Evolutionary conservation across 352 stramenopile species (phyloP), one percentile per base, ranked within the genome.

Genomic region (Globisporangium heterothallicum): DNA sequence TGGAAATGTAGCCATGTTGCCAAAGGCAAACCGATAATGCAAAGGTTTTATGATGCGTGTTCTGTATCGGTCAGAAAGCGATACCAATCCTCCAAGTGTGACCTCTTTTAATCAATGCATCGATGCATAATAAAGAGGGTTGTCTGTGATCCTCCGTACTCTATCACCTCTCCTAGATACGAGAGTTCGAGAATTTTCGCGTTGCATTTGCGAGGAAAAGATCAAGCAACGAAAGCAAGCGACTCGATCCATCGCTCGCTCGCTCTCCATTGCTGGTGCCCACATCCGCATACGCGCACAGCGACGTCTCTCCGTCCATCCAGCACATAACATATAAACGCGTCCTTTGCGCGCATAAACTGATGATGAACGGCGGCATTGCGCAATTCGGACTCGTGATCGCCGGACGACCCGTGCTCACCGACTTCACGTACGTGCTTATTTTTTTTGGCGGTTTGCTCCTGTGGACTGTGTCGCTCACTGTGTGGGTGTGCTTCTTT

Each of bases 301-400:
- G 30, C 6, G 30, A 8, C 30, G 30, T n/a, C n/a, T n/a, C 30
- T 36, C 3, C 30, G 30, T 13, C 16, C 30, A 13, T 16, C 30
- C 6, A 8, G 30, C 6, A 13, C 6, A 8, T 36, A 16, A 16
- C 30, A 13, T 9, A 16, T 36, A 3, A 3, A 10, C 10, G 6
- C 6, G 2, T 36, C 30, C 30, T 8, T 13, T 36, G 6, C 2
- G 30, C 30, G 16, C 9, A 36, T 13, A n/a, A n/a, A n/a, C n/a
- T n/a, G 30, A 36, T 36, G 30, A 36, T 36, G 30, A 36, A 36
- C 40, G 25, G 25, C 25, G 50, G 56, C 19, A 71, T 82, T 41
- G 71, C 61, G 38, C 81, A 66, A 63, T 89, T 89, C 53, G 78
- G 78, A 16, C 62, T 86, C 40, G 75, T 89, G 21, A 72, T 89